Base-by-base conservation (phyloP, 2,329 filamentous ascomycete genomes). In the Ramichloridium luteum region DNA sequence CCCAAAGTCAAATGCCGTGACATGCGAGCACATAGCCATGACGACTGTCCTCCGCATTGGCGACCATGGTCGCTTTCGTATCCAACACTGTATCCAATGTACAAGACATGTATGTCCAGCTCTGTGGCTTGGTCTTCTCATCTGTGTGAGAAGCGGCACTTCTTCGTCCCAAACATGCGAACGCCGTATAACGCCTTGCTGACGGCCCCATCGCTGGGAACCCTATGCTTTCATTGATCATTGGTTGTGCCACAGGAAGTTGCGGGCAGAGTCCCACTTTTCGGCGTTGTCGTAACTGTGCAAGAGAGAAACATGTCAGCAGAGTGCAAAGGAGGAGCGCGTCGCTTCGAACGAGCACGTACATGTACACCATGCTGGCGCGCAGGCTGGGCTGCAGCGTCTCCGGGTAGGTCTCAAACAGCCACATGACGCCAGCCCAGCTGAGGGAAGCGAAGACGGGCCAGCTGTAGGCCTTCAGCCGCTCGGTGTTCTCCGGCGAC, bases 311-410 rank as follows among this genome's bases (percentile, higher is more conserved):
- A 28, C 28, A 34, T 28, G 30, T 34, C 31, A 28, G 34, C 14
- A 27, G 14, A 32, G 28, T 31, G 23, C 32, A 34, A 30, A 37
- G 31, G 13, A 16, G 25, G 37, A 25, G 36, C 30, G 26, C 34
- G 29, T n/a, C n/a, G n/a, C n/a, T n/a, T n/a, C n/a, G 42, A 32
- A 34, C 31, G 9, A 23, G 26, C 22, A 68, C 72, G 53, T 88
- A 98, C 66, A 98, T 93, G 54, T 98, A 98, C 48, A 74, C 82
- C 90, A 98, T 98, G 64, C 85, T 94, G 60, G 77, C 86, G 56
- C 84, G 72, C 66, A 98, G 61, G 57, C 86, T 94, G 38, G 77
- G 74, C 68, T 94, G 90, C 53, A 98, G 70, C 35, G 81, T 83
- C 49, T 92, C 83, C 4, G 90, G 85, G 62, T 96, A 77, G 72